A percentile compares a stretch with the other conserved stretches of the same genome.
Evolutionary conservation across 768 basidiomycete genomes (phyloP).

Genomic region (Mycena rosella): DNA sequence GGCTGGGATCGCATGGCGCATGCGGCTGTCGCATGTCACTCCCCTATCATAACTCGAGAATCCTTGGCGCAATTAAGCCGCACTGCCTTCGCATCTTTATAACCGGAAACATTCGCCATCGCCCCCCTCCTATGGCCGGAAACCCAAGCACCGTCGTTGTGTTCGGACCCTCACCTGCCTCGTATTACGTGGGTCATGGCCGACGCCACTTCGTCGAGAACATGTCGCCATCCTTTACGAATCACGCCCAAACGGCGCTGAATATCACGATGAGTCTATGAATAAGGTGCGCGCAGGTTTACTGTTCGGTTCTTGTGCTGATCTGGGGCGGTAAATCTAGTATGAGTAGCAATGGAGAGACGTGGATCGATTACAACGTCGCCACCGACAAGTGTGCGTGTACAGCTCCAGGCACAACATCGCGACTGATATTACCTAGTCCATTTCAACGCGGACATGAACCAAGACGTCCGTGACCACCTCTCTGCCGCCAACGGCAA

Average conservation of each 20-base stretch:
- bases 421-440: not conserved
- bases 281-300: conserved; percentile 8
- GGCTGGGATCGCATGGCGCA: too few relatives aligned
- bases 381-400: not conserved
- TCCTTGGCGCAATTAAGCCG: too few relatives aligned
- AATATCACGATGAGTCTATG: conserved; percentile 18
- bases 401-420: not conserved
- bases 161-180: conserved; percentile 7
- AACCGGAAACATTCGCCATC: not conserved
- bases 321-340: not conserved
- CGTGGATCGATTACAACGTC: not conserved
- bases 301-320: not conserved
- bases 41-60: too few relatives aligned
- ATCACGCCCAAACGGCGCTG: conserved; percentile 11
- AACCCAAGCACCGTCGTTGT: conserved; percentile 20
- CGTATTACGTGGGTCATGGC: conserved; percentile 27
- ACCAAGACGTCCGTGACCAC: conserved; percentile 9
- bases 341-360: not conserved
- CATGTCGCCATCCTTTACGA: conserved; percentile 19
- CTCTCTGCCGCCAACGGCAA: conserved; percentile 27
- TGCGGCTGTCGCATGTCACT: too few relatives aligned
- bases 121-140: not conserved
- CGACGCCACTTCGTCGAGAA: conserved; percentile 17
- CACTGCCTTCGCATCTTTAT: too few relatives aligned
- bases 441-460: conserved; percentile 14